Evolutionary conservation across 768 basidiomycete species (phyloP).

Genomic region (Serpula lacrymans): DNA sequence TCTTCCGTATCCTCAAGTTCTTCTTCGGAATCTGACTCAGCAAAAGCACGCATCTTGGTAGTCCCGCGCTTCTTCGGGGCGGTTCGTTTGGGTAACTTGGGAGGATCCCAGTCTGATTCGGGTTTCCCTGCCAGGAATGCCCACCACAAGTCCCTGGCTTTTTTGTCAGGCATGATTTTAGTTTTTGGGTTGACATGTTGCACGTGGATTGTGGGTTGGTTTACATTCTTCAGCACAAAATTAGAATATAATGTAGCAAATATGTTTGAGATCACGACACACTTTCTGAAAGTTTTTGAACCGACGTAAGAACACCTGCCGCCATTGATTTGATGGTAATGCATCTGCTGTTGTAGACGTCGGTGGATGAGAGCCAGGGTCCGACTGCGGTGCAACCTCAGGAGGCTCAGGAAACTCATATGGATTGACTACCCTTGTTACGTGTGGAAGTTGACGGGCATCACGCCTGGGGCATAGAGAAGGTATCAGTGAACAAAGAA

Average conservation of each 20-base stretch:
- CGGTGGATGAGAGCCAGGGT: too few species aligned
- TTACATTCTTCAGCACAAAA: slow-evolving; percentile 50
- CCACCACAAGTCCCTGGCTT: slow-evolving; percentile 80
- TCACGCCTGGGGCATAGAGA: slow-evolving; percentile 51
- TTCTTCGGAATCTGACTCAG: slow-evolving; percentile 20
- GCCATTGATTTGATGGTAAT: slow-evolving; percentile 71
- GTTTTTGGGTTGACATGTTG: slow-evolving; percentile 9
- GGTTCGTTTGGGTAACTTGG: slow-evolving; percentile 32
- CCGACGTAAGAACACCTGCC: slow-evolving; percentile 47
- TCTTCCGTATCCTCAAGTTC: slow-evolving; percentile 1
- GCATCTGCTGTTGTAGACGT: slow-evolving; percentile 25
- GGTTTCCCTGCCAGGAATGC: slow-evolving; percentile 66
- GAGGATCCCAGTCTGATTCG: slow-evolving; percentile 63
- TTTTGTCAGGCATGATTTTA: slow-evolving; percentile 61
- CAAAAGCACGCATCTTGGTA: slow-evolving; percentile 34
- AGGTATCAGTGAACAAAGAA: not conserved
- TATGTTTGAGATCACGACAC: slow-evolving; percentile 9
- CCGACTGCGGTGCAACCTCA: slow-evolving; percentile 15
- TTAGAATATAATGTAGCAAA: slow-evolving; percentile 5
- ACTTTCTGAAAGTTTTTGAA: slow-evolving; percentile 71
- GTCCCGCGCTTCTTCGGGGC: slow-evolving; percentile 10
- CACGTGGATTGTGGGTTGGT: slow-evolving; percentile 51
- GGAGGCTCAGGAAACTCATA: slow-evolving; percentile 44
- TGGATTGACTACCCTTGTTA: slow-evolving; percentile 67
- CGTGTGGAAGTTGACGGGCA: slow-evolving; percentile 58